Base-by-base conservation (phyloP, 306 rosid genomes). In the Cicer yamashitae region DNA sequence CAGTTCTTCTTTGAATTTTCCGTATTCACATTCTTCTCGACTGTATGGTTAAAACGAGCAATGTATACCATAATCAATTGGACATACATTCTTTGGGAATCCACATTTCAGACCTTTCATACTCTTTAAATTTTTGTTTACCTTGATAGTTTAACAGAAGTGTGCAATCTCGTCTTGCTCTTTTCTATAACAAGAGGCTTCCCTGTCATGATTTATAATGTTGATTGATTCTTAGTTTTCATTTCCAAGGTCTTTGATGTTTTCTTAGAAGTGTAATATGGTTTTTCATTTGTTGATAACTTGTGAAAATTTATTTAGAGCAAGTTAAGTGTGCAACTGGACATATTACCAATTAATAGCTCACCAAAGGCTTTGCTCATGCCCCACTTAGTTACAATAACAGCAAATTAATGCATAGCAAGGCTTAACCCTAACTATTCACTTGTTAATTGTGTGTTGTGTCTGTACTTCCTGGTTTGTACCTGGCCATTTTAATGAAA, bases 311-410 rank as follows among this genome's bases (percentile, higher is more conserved):
- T 70, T 37, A 7, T 18, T 37, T 59, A 10, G 76, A 67, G 71
- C 66, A 47, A 50, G 67, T 68, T 47, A 53, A 75, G 30, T 40
- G 34, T 62, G 69, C 62, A 53, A 76, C n/a, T 70, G 81, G 43
- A 61, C n/a, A 41, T 53, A 11, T 48, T 20, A 20, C 44, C 22
- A 37, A 7, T 44, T 14, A 60, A 66, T 66, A 56, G 20, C 44
- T 47, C 15, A 6, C 61, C 64, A 59, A 20, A 76, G 66, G 62
- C 30, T 22, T 65, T 7, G 9, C 63, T 22, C 13, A 54, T 14
- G 74, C 46, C 25, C 34, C 17, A 8, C 25, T 7, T 58, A 15
- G 47, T 20, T 59, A 52, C 25, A 37, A 15, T 39, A 53, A 48
- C 44, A 10, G 41, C 15, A 46, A 10, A 61, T 53, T 43, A 37